A percentile compares a stretch with the other conserved stretches of the same genome.
phyloP scores from a whole-genome alignment of 768 basidiomycete species.

The Suillus lakei region DNA sequence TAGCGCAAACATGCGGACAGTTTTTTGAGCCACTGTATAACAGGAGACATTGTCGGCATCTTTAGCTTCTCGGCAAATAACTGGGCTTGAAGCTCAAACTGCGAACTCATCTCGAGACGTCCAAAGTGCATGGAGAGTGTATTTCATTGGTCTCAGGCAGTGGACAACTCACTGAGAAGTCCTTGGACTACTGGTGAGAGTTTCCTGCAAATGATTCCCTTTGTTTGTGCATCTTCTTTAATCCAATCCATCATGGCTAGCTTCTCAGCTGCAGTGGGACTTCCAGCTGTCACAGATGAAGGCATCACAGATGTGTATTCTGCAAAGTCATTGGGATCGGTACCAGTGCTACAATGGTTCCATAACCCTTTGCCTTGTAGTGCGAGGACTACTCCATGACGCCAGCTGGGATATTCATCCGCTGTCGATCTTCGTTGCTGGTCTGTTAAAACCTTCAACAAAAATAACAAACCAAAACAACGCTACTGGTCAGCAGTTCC shows the following conservation, averaged over 20 bases:
- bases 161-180: background rate
- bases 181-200: accelerated
- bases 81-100: no score
- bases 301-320: background rate
- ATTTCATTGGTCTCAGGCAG: background rate
- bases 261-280: background rate
- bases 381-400: no score
- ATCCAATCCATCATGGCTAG: background rate
- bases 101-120: no score
- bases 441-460: no score
- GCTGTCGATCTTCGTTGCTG: background rate
- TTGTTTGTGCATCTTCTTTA: slow-evolving; percentile 2
- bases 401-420: no score
- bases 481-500: no score
- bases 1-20: no score
- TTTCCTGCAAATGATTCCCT: slow-evolving; percentile 4
- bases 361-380: background rate
- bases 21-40: no score
- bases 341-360: background rate
- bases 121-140: no score
- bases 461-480: no score
- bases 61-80: no score
- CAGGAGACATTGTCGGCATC: no score
- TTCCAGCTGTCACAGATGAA: background rate
- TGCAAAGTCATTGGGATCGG: background rate